A percentile compares a stretch with the other conserved stretches of the same genome.
phyloP scores from a whole-genome alignment of 495 filamentous ascomycete genomes.

The Talaromyces borbonicus region DNA sequence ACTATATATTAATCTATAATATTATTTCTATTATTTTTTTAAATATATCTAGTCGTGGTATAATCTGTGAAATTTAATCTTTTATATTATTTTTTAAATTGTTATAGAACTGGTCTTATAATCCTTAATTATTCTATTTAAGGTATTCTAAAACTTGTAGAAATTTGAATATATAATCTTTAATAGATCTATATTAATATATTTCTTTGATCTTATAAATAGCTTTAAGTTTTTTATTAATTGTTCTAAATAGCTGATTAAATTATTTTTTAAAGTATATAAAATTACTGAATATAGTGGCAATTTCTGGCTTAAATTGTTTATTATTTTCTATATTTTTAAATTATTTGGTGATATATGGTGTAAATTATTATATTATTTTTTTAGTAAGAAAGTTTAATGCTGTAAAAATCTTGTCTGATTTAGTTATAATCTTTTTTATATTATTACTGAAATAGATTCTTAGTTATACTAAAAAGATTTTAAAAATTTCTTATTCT shows the following conservation, averaged over 20 bases:
- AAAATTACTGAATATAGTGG: background rate
- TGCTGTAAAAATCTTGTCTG: too few species aligned
- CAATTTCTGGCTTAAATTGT: background rate
- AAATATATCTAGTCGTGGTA: background rate
- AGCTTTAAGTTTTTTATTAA: background rate
- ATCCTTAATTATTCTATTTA: background rate
- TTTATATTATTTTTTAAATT: background rate
- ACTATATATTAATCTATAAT: background rate
- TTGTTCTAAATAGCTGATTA: background rate
- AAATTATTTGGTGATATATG: too few species aligned
- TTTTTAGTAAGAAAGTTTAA: too few species aligned
- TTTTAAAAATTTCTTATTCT: background rate
- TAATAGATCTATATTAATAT: background rate
- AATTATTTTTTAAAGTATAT: background rate
- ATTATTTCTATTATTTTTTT: too few species aligned
- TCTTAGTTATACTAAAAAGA: background rate
- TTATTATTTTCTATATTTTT: too few species aligned
- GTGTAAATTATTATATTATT: too few species aligned
- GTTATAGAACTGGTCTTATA: background rate
- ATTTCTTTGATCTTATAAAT: background rate
- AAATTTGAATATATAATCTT: background rate
- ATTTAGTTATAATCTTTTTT: background rate
- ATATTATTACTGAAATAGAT: background rate
- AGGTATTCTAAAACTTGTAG: background rate
- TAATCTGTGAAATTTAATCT: background rate